Percentiles rank a stretch among this genome's conserved stretches.
phyloP scores from a whole-genome alignment of 2,329 filamentous ascomycete genomes.

The Didymellaceae sp. region DNA sequence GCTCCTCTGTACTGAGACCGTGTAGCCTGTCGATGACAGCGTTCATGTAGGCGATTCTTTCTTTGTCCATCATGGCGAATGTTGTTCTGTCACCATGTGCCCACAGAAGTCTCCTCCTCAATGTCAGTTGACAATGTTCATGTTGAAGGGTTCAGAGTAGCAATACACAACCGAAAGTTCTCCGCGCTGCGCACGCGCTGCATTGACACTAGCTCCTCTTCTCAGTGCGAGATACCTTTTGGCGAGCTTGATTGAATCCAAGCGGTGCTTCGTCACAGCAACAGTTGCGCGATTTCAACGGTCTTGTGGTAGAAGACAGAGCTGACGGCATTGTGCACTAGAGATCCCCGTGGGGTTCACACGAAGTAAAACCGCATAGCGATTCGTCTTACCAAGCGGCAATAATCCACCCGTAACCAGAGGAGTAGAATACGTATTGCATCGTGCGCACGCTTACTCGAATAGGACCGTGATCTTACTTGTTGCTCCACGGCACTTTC shows the following conservation, averaged over 20 bases:
- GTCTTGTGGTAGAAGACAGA: not conserved
- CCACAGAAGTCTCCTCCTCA: not conserved
- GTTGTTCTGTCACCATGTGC: too few species aligned
- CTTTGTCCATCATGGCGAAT: constrained; percentile 5
- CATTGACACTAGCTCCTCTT: not conserved
- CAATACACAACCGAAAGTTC: too few species aligned
- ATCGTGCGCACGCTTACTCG: constrained; percentile 12
- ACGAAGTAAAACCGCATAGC: constrained; percentile 10
- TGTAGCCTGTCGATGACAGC: constrained; percentile 4
- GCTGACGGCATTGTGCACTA: not conserved
- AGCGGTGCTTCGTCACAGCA: too few species aligned
- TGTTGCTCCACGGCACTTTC: not conserved
- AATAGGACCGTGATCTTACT: constrained; percentile 11
- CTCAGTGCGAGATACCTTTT: too few species aligned
- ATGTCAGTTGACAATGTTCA: not conserved
- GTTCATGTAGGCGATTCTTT: not conserved
- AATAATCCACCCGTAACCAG: not conserved
- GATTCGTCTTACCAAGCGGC: constrained; percentile 11
- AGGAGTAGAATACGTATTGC: constrained; percentile 9
- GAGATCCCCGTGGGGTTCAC: constrained; percentile 4
- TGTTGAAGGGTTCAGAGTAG: too few species aligned
- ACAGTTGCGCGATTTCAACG: not conserved
- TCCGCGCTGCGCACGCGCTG: not conserved
- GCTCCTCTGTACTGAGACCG: not conserved
- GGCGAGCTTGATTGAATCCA: too few species aligned